These are phyloP conservation scores for Azolla pinnata DNA, from an alignment of 75 land plant genomes.

Conservation along the genomic window DNA sequence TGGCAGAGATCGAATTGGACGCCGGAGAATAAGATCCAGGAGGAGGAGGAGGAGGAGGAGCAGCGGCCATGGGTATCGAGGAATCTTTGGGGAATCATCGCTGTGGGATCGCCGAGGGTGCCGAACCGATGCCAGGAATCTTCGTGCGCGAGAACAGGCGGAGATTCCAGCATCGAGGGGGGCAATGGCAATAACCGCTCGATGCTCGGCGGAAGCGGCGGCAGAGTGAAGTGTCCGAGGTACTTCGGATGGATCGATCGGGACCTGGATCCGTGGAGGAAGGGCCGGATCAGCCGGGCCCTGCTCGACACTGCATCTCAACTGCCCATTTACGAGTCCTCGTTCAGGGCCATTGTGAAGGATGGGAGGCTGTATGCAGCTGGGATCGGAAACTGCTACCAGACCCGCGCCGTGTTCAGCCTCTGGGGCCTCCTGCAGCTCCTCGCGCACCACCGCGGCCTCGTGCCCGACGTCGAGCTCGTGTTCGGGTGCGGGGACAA, in stretches of 20 bases:
- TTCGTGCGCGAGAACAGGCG: too few relatives aligned
- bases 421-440: constrained; percentile 58
- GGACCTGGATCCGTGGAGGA: constrained; percentile 47
- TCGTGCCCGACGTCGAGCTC: constrained; percentile 52
- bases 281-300: constrained; percentile 30
- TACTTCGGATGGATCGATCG: constrained; percentile 57
- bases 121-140: too few relatives aligned
- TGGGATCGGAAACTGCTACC: constrained; percentile 23
- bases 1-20: too few relatives aligned
- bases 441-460: constrained; percentile 36
- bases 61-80: too few relatives aligned
- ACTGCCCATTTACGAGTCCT: constrained; percentile 5
- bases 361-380: constrained; percentile 34
- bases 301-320: constrained; percentile 25
- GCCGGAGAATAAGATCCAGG: too few relatives aligned
- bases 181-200: too few relatives aligned
- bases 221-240: too few relatives aligned
- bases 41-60: too few relatives aligned
- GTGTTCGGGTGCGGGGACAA: constrained; percentile 48
- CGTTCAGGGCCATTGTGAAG: constrained; percentile 33
- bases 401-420: constrained; percentile 45
- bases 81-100: too few relatives aligned
- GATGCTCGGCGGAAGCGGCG: too few relatives aligned
- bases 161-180: too few relatives aligned
- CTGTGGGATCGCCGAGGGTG: too few relatives aligned